A percentile compares a stretch with the other conserved stretches of the same genome.
Conservation (phyloP, 345 rosid genomes). For the Garcia nutans region DNA sequence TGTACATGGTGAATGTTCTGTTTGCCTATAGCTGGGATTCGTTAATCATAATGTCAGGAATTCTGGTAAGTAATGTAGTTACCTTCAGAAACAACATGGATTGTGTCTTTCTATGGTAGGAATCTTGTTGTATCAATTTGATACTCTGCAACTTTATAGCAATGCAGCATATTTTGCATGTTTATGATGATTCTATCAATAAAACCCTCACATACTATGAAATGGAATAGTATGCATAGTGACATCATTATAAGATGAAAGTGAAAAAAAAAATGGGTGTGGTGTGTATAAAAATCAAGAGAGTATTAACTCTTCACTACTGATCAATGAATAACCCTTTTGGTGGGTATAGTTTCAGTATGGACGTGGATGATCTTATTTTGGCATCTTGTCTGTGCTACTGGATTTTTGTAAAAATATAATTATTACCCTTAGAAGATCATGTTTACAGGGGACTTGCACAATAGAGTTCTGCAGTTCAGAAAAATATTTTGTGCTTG, state of each 20-base stretch:
- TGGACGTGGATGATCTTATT: too few relatives aligned
- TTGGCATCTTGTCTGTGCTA: too few relatives aligned
- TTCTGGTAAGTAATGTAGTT: background rate
- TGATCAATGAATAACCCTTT: too few relatives aligned
- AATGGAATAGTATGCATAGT: background rate
- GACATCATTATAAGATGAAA: background rate
- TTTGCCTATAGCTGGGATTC: background rate
- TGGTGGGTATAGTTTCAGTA: too few relatives aligned
- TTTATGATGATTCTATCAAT: background rate
- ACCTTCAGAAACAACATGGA: background rate
- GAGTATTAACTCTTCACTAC: too few relatives aligned
- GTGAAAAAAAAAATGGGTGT: too few relatives aligned
- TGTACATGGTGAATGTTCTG: background rate
- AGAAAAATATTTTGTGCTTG: background rate
- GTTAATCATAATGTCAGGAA: background rate
- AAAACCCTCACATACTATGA: background rate
- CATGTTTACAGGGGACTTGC: background rate
- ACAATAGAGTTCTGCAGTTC: background rate
- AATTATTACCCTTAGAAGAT: too few relatives aligned
- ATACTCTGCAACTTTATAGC: background rate
- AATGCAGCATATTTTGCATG: background rate
- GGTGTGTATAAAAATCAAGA: too few relatives aligned
- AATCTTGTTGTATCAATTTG: background rate
- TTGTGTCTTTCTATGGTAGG: background rate
- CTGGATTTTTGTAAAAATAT: too few relatives aligned